These are phyloP conservation scores for Phytophthora hybrid DNA, from an alignment of 352 stramenopile species.

Conservation along the genomic window DNA sequence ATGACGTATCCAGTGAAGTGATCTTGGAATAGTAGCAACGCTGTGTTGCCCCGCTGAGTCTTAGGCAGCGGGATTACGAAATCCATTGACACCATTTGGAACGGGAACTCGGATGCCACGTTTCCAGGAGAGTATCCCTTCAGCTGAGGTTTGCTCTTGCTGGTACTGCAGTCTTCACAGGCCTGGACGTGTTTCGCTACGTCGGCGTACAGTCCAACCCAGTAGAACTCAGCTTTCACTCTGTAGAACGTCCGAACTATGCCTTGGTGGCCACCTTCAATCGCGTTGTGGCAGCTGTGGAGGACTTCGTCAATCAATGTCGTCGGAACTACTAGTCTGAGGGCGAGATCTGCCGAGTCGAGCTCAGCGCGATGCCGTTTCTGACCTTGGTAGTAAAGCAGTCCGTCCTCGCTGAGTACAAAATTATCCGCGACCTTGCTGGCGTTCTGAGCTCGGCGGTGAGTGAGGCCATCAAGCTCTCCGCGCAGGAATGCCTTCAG, in stretches of 20 bases:
- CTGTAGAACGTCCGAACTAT: too few species aligned
- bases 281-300: not conserved
- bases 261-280: too few species aligned
- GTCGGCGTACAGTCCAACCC: not conserved
- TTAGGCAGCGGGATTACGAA: not conserved
- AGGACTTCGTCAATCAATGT: not conserved
- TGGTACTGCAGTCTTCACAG: conserved; percentile 8
- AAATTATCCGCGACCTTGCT: too few species aligned
- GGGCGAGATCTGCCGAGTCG: too few species aligned
- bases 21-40: conserved; percentile 10
- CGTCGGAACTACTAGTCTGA: not conserved
- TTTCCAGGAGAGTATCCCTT: conserved; percentile 9
- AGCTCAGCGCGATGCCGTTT: too few species aligned
- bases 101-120: not conserved
- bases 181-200: not conserved
- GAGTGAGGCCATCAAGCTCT: too few species aligned
- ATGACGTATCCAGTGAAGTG: not conserved
- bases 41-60: conserved; percentile 1
- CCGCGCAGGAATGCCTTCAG: too few species aligned
- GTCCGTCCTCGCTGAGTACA: too few species aligned
- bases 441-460: too few species aligned
- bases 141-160: conserved; percentile 4
- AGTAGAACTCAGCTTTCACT: too few species aligned
- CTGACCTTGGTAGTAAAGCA: too few species aligned
- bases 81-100: too few species aligned